Evolutionary conservation across 2,329 filamentous ascomycete species (phyloP).

Genomic region (Xylariales sp.): DNA sequence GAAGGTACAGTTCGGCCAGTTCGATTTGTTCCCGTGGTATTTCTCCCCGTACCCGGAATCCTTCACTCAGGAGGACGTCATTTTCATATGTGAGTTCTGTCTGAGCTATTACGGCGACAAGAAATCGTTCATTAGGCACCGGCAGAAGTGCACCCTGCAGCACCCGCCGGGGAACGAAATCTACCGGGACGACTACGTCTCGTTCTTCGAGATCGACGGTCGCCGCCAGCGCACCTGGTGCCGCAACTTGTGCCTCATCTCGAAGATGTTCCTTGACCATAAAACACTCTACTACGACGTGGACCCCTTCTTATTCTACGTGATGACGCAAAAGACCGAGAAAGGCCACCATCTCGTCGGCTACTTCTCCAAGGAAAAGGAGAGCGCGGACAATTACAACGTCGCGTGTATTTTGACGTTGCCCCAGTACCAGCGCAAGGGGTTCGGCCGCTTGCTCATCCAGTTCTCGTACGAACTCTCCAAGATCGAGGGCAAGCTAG

Average conservation of each 20-base stretch:
- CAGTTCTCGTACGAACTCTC: conserved; percentile 98
- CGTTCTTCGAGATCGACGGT: conserved; percentile 97
- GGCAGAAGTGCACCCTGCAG: conserved; percentile 87
- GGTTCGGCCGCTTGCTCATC: conserved; percentile 91
- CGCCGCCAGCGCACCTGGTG: conserved; percentile 95
- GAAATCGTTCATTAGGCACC: conserved; percentile 85
- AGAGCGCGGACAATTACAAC: conserved; percentile 96
- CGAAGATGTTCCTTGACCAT: conserved; percentile 94
- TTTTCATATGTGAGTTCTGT: conserved; percentile 98
- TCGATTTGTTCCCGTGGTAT: conserved; percentile 97
- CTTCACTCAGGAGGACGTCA: conserved; percentile 87
- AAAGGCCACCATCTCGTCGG: conserved; percentile 95
- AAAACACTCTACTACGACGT: conserved; percentile 99
- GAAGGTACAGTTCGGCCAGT: conserved; percentile 91
- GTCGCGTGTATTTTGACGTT: conserved; percentile 97
- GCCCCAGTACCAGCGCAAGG: conserved; percentile 95
- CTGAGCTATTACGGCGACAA: conserved; percentile 88
- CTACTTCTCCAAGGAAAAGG: conserved; percentile 99
- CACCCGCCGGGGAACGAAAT: conserved; percentile 98
- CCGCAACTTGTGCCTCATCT: conserved; percentile 91
- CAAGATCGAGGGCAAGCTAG: conserved; percentile 93
- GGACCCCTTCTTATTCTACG: conserved; percentile 98
- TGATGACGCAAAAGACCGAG: conserved; percentile 91
- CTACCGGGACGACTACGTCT: conserved; percentile 92
- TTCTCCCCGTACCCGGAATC: conserved; percentile 95